These are phyloP conservation scores for Wickerhamomyces bovis DNA, from an alignment of 805 yeast genomes.

Conservation along the genomic window DNA sequence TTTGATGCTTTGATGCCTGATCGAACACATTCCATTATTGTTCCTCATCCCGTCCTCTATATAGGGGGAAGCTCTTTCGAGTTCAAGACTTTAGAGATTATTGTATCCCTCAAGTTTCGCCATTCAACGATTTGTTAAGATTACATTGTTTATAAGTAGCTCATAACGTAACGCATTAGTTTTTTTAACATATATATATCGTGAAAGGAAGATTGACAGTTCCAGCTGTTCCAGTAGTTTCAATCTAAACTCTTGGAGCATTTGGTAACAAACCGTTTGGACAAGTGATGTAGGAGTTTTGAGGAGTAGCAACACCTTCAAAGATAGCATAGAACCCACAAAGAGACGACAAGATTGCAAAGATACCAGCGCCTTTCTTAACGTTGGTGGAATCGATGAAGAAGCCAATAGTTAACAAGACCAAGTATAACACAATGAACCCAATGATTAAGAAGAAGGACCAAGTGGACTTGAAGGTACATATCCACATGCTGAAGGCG, in stretches of 20 bases:
- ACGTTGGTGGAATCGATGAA: conserved; percentile 1
- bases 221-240: background rate
- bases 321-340: conserved; percentile 7
- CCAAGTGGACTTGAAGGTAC: conserved; percentile 34
- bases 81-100: no score
- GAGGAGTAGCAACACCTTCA: conserved; percentile 6
- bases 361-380: conserved; percentile 3
- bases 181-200: background rate
- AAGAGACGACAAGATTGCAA: conserved; percentile 4
- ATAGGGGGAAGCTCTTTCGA: no score
- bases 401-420: conserved; percentile 3
- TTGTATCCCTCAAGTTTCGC: no score
- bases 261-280: conserved; percentile 5
- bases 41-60: no score
- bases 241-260: conserved; percentile 6
- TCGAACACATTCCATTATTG: no score
- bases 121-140: no score
- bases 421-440: conserved; percentile 1
- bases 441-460: conserved; percentile 4
- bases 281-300: conserved; percentile 6
- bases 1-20: no score
- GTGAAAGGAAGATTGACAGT: background rate
- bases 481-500: conserved; percentile 38
- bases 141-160: no score
- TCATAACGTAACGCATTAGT: background rate